Conservation (phyloP, 2,329 filamentous ascomycete species). For the Ophiostoma angusticollis region DNA sequence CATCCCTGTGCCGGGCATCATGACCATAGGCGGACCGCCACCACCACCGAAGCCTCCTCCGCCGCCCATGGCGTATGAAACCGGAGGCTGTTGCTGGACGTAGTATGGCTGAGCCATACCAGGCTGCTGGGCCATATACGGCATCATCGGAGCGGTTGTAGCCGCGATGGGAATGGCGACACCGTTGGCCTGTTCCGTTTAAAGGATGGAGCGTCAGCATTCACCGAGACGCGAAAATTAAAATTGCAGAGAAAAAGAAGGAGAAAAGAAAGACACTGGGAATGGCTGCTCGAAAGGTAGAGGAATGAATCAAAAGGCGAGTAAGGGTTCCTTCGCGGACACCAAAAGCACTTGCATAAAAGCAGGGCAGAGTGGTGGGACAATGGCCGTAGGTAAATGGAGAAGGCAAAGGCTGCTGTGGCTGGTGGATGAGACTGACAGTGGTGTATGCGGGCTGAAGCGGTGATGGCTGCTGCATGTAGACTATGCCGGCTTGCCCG, state of each 20-base stretch:
- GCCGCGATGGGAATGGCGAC: constrained; percentile 8
- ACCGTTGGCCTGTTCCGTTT: not conserved
- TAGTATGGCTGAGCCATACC: constrained; percentile 5
- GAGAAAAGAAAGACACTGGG: not conserved
- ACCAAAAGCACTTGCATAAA: constrained; percentile 6
- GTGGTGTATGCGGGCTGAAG: constrained; percentile 4
- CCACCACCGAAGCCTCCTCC: constrained; percentile 10
- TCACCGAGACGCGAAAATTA: not conserved
- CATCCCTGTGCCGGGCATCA: constrained; percentile 14
- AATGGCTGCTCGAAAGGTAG: not conserved
- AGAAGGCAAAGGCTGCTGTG: not conserved
- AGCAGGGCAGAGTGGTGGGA: not conserved
- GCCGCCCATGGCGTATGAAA: constrained; percentile 6
- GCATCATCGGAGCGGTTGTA: constrained; percentile 12
- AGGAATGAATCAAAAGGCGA: constrained; percentile 3
- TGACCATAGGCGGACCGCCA: constrained; percentile 17
- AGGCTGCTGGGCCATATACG: constrained; percentile 4
- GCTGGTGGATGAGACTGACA: constrained; percentile 9
- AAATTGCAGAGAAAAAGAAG: not conserved
- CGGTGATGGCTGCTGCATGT: constrained; percentile 8
- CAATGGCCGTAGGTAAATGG: not conserved
- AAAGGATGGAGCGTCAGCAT: no score
- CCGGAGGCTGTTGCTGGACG: constrained; percentile 6
- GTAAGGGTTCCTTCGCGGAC: not conserved
- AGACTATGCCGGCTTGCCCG: constrained; percentile 7